Evolutionary conservation across 768 basidiomycete species (phyloP).

Genomic region (Amanita molliuscula): DNA sequence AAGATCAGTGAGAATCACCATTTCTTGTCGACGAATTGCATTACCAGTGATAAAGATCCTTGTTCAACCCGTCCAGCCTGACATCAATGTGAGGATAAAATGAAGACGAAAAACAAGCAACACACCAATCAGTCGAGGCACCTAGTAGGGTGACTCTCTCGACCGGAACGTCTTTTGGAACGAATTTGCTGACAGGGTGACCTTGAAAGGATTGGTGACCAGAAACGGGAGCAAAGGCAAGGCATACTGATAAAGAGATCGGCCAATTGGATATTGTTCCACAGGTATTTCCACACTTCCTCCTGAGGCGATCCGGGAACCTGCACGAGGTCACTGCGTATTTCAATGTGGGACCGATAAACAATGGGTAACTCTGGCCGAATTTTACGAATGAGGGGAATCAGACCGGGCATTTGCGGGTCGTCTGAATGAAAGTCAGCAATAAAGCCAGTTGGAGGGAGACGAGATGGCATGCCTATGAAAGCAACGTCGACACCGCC

Average conservation of each 20-base stretch:
- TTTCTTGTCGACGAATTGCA: constrained; percentile 3
- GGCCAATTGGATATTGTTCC: constrained; percentile 82
- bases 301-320: constrained; percentile 74
- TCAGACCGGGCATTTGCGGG: constrained; percentile 91
- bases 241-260: constrained; percentile 81
- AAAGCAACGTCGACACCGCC: constrained; percentile 85
- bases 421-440: constrained; percentile 37
- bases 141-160: constrained; percentile 66
- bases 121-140: constrained; percentile 80
- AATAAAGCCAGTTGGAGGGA: not conserved
- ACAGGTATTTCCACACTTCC: constrained; percentile 92
- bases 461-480: constrained; percentile 44
- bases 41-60: constrained; percentile 61
- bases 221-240: not conserved
- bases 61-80: constrained; percentile 92
- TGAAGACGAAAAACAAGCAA: not conserved
- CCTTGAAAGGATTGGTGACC: constrained; percentile 19
- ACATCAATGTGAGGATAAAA: not conserved
- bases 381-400: constrained; percentile 82
- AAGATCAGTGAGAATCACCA: not conserved
- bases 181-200: constrained; percentile 92
- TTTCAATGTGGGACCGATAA: constrained; percentile 95
- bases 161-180: constrained; percentile 73
- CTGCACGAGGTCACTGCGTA: constrained; percentile 80
- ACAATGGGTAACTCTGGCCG: constrained; percentile 82